Percentiles rank a stretch among this genome's conserved stretches.
Evolutionary conservation across 495 filamentous ascomycete species (phyloP).

Genomic region (Pyronema domesticum): DNA sequence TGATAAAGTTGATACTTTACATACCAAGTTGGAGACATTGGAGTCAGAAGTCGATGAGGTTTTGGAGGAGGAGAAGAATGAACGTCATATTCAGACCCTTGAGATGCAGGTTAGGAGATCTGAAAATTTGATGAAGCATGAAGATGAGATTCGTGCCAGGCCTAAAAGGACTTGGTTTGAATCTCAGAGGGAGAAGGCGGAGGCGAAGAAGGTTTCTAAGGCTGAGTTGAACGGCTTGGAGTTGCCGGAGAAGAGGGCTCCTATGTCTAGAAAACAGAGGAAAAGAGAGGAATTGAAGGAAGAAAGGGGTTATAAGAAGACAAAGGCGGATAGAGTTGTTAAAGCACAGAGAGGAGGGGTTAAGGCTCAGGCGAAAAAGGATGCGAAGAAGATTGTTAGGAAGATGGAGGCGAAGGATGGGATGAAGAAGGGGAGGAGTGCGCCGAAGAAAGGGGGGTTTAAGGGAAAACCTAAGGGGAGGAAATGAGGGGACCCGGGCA

Average conservation of each 20-base stretch:
- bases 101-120: constrained; percentile 80
- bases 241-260: constrained; percentile 41
- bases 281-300: constrained; percentile 64
- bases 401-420: constrained; percentile 9
- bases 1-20: constrained; percentile 51
- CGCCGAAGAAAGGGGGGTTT: neutral
- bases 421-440: neutral
- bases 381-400: constrained; percentile 13
- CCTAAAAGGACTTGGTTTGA: constrained; percentile 96
- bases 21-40: constrained; percentile 45
- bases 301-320: constrained; percentile 72
- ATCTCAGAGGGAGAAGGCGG: constrained; percentile 64
- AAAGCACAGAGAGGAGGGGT: constrained; percentile 30
- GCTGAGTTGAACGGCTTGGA: constrained; percentile 50
- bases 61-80: constrained; percentile 79
- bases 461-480: neutral
- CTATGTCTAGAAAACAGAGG: constrained; percentile 81
- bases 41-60: constrained; percentile 75
- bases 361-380: constrained; percentile 14
- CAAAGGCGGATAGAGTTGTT: constrained; percentile 37
- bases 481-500: neutral
- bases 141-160: constrained; percentile 69
- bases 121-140: constrained; percentile 76
- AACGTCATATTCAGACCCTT: constrained; percentile 58
- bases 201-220: constrained; percentile 42